Evolutionary conservation across 768 basidiomycete genomes (phyloP), one percentile per base, ranked within the genome.

Genomic region (Pleurotus eryngii): DNA sequence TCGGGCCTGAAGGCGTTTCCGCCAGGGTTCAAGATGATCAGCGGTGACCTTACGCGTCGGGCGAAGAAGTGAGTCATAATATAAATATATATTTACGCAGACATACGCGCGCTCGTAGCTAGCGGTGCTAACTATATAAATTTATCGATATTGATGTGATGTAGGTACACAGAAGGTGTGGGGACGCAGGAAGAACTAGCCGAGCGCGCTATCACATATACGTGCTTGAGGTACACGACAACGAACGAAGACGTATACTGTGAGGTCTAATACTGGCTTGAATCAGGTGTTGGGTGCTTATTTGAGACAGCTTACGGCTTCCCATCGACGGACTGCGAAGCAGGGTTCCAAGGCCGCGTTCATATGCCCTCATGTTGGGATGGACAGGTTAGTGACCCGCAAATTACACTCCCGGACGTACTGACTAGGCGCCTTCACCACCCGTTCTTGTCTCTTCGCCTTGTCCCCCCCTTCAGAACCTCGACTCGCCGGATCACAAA

Each of bases 351-450:
- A 40, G 70, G 71, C 22, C 70, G 74, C 20, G 64, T 75, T 18
- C 73, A 77, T 58, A 69, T 74, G 70, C 72, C 70, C 42, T 72
- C 74, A 3, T 75, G 74, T 63, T 76, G 76, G 74, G 73, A 76
- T 58, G 74, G 76, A 15, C 62, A 67, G 15, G 74, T 74, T 60
- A 55, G 70, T 64, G 5, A n/a, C 18, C 56, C 49, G 24, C 24
- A 26, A 26, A 26, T 26, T 26, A 5, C 24, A 26, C 24, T 26
- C 24, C 24, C 24, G 24, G 24, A 26, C 24, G 24, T 26, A 26
- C 24, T 26, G 24, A 26, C 9, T 11, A 9, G 30, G 30, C 30
- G 30, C 11, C 8, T 35, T 35, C 9, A 11, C 30, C 8, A 2
- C 30, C 30, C 30, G 4, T 35, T 35, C 30, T 11, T 35, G 30